These are phyloP conservation scores for Rhodamnia rubescens DNA, from an alignment of 345 rosid genomes.

Conservation along the genomic window DNA sequence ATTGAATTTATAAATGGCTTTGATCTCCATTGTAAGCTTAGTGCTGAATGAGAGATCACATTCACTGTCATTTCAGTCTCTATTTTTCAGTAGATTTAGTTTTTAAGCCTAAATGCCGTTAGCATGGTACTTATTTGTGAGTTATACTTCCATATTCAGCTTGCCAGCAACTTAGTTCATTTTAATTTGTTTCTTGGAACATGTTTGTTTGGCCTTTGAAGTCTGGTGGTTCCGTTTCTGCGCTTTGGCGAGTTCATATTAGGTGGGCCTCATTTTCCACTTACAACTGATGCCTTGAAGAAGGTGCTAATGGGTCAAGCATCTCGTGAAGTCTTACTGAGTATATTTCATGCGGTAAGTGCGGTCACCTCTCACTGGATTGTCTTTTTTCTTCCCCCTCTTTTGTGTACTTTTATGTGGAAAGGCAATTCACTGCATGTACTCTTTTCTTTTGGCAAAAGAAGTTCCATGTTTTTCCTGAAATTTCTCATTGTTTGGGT, in stretches of 20 bases:
- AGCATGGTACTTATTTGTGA: not conserved
- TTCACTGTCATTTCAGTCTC: not conserved
- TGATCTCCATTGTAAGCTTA: not conserved
- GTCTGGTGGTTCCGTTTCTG: constrained; percentile 88
- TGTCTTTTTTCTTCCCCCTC: not conserved
- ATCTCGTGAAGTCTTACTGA: constrained; percentile 51
- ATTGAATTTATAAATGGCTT: not conserved
- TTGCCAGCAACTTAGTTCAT: not conserved
- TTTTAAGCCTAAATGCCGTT: not conserved
- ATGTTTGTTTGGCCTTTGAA: constrained; percentile 7
- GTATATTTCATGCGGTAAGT: constrained; percentile 83
- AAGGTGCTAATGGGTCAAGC: constrained; percentile 84
- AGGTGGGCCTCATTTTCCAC: constrained; percentile 85
- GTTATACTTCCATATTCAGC: not conserved
- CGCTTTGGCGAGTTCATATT: constrained; percentile 68
- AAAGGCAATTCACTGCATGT: not conserved
- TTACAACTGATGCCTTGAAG: constrained; percentile 83
- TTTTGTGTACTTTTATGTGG: not conserved
- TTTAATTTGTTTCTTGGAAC: not conserved
- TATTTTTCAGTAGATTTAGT: not conserved
- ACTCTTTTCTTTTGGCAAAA: not conserved
- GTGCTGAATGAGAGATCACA: not conserved
- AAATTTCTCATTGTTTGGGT: not conserved
- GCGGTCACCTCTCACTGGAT: not conserved
- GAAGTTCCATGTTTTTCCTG: not conserved